A percentile compares a stretch with the other conserved stretches of the same genome.
Conservation (phyloP, 306 rosid species). For the Acacia acuminata region DNA sequence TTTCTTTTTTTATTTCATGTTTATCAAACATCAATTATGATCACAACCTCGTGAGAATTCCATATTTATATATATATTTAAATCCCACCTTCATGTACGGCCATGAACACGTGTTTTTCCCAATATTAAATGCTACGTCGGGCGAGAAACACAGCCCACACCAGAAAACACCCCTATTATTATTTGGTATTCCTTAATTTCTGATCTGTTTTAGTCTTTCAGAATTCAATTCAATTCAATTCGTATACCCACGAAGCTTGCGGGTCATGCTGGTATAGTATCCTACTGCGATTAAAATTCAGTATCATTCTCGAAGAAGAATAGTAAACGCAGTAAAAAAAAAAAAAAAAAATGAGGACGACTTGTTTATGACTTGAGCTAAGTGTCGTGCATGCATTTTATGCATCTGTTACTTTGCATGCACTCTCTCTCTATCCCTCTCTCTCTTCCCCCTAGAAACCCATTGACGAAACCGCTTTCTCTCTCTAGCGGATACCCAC, state of each 20-base stretch:
- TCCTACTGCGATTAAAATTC: constrained; percentile 21
- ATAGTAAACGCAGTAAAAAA: constrained; percentile 30
- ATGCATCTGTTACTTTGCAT: constrained; percentile 91
- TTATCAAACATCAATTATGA: too few species aligned
- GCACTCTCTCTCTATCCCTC: constrained; percentile 56
- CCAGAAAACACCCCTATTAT: background rate
- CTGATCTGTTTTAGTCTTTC: background rate
- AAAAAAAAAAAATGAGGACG: constrained; percentile 17
- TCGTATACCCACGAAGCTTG: background rate
- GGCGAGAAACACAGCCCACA: background rate
- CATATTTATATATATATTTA: background rate
- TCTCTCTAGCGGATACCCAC: constrained; percentile 35
- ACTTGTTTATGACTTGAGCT: constrained; percentile 47
- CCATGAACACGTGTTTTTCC: constrained; percentile 37
- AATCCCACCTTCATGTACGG: constrained; percentile 42
- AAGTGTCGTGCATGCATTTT: constrained; percentile 99
- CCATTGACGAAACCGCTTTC: constrained; percentile 44
- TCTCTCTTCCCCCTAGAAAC: constrained; percentile 36
- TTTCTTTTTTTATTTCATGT: too few species aligned
- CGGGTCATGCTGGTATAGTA: constrained; percentile 17
- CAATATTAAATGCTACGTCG: background rate
- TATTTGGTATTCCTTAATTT: too few species aligned
- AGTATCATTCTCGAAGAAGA: background rate
- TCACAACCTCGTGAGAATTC: background rate
- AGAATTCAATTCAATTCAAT: background rate